Conservation (phyloP, 2,329 filamentous ascomycete species). For the Trichoderma breve region DNA sequence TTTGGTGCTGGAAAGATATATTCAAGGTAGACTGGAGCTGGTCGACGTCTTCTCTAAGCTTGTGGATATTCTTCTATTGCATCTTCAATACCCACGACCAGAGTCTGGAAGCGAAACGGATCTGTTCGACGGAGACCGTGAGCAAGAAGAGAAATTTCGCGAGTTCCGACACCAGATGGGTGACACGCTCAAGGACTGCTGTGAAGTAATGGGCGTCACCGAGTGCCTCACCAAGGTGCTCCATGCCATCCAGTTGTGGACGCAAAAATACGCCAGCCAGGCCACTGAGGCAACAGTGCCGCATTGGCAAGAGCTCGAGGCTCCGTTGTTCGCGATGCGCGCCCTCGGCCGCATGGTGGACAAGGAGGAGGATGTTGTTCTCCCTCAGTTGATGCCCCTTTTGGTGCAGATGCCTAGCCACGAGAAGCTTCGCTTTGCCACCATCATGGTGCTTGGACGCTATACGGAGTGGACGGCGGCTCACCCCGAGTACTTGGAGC, state of each 20-base stretch:
- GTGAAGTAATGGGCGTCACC: constrained; percentile 90
- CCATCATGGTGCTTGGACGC: constrained; percentile 93
- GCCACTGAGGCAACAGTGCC: constrained; percentile 74
- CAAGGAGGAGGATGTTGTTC: constrained; percentile 78
- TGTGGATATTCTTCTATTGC: constrained; percentile 88
- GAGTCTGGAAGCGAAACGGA: constrained; percentile 74
- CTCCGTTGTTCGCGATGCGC: constrained; percentile 89
- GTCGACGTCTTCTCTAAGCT: constrained; percentile 83
- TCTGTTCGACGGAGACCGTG: constrained; percentile 91
- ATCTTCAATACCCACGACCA: constrained; percentile 80
- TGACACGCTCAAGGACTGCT: constrained; percentile 94
- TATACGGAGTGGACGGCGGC: constrained; percentile 98
- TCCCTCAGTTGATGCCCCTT: constrained; percentile 88
- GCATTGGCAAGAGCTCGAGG: constrained; percentile 94
- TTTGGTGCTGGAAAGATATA: constrained; percentile 85
- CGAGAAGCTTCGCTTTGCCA: constrained; percentile 96
- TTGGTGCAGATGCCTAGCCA: constrained; percentile 93
- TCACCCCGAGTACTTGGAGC: constrained; percentile 86
- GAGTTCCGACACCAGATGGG: constrained; percentile 97
- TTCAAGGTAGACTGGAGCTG: constrained; percentile 72
- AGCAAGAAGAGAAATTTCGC: constrained; percentile 94
- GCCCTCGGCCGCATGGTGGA: constrained; percentile 97
- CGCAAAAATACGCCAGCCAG: constrained; percentile 73
- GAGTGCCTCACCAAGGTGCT: constrained; percentile 90
- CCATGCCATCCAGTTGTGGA: constrained; percentile 82